Conservation (phyloP, 176 grass and related monocot species). For the Musa beccarii region DNA sequence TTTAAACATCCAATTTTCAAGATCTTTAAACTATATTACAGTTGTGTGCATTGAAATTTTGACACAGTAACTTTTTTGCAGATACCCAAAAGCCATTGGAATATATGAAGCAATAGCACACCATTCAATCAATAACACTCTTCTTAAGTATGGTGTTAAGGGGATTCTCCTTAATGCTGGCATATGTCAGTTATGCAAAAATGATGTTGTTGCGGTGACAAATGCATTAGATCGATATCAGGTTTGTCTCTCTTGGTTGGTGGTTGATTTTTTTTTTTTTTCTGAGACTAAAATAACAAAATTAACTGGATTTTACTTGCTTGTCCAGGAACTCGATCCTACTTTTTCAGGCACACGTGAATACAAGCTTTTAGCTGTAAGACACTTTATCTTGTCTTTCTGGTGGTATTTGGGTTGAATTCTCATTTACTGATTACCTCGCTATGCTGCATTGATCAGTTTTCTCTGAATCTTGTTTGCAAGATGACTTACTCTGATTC, state of each 20-base stretch:
- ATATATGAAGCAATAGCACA: slow-evolving; percentile 81
- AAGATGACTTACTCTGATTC: too few relatives aligned
- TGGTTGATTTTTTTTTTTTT: neutral
- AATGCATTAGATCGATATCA: slow-evolving; percentile 93
- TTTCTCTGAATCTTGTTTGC: neutral
- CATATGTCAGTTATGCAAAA: slow-evolving; percentile 88
- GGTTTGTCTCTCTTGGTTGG: slow-evolving; percentile 34
- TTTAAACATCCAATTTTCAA: neutral
- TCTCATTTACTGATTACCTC: slow-evolving; percentile 6
- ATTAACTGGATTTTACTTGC: slow-evolving; percentile 3
- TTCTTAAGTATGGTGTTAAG: slow-evolving; percentile 94
- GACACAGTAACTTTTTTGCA: slow-evolving; percentile 8
- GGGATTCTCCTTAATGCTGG: slow-evolving; percentile 97
- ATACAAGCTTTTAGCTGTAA: slow-evolving; percentile 94
- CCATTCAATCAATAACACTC: slow-evolving; percentile 85
- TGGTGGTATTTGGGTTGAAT: neutral
- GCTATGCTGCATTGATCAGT: neutral
- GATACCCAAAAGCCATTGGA: slow-evolving; percentile 79
- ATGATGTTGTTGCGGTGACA: slow-evolving; percentile 74
- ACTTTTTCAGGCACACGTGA: slow-evolving; percentile 97
- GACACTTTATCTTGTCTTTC: slow-evolving; percentile 14
- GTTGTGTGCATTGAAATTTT: neutral
- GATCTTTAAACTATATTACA: neutral
- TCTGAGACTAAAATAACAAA: neutral
- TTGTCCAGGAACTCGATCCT: slow-evolving; percentile 87